phyloP scores from a whole-genome alignment of 345 rosid genomes.

The Camelina hispida region DNA sequence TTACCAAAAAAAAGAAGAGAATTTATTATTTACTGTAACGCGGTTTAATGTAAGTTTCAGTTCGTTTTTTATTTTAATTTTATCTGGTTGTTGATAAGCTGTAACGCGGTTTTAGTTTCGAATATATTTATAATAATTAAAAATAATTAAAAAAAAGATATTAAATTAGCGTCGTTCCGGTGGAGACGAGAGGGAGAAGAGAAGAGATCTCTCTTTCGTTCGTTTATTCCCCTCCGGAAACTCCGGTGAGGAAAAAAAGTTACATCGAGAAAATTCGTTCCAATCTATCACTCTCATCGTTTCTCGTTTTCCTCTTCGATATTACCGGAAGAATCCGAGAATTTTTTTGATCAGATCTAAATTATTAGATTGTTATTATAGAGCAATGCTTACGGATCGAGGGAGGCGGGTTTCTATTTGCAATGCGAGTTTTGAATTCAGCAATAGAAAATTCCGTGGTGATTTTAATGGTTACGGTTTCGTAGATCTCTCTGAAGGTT shows the following conservation, averaged over 20 bases:
- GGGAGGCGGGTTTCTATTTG: slow-evolving; percentile 42
- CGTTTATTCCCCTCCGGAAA: slow-evolving; percentile 42
- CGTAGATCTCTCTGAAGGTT: slow-evolving; percentile 29
- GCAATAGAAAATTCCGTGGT: slow-evolving; percentile 38
- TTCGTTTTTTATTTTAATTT: too few relatives aligned
- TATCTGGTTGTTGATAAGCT: too few relatives aligned
- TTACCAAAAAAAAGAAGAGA: too few relatives aligned
- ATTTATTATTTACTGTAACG: too few relatives aligned
- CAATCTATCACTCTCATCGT: slow-evolving; percentile 1
- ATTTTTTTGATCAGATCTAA: slow-evolving; percentile 29
- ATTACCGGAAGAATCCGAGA: not conserved
- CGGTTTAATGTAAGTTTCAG: too few relatives aligned
- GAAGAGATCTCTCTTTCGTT: slow-evolving; percentile 37
- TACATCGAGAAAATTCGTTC: slow-evolving; percentile 18
- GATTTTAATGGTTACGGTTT: slow-evolving; percentile 30
- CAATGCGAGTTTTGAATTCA: slow-evolving; percentile 37
- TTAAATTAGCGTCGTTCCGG: slow-evolving; percentile 19
- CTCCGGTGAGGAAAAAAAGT: slow-evolving; percentile 32
- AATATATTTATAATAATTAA: too few relatives aligned
- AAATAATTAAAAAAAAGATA: too few relatives aligned
- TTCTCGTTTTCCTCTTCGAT: slow-evolving; percentile 1
- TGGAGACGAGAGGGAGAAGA: slow-evolving; percentile 34
- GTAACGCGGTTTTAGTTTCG: too few relatives aligned
- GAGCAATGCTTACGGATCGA: slow-evolving; percentile 50
- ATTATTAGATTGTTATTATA: not conserved